Evolutionary conservation across 2,329 filamentous ascomycete genomes (phyloP).

Genomic region (Pseudogymnoascus sp.): DNA sequence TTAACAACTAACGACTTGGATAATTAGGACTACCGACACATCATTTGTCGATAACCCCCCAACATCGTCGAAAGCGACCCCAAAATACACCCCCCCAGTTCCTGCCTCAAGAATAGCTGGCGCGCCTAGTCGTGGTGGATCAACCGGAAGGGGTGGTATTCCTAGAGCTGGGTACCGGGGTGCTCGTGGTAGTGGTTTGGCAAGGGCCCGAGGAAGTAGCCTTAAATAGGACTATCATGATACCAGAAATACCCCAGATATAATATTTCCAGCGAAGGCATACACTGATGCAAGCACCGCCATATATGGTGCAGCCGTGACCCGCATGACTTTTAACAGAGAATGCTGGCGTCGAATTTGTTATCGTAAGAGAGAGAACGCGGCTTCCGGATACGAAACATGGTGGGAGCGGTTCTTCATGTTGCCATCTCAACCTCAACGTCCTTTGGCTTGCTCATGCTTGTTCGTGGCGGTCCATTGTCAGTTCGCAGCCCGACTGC

Average conservation of each 20-base stretch:
- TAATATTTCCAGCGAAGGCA: neutral
- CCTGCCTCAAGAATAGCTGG: conserved; percentile 25
- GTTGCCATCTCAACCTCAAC: conserved; percentile 36
- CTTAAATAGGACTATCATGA: conserved; percentile 14
- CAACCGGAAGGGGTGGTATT: conserved; percentile 21
- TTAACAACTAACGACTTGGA: neutral
- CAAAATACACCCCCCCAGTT: conserved; percentile 32
- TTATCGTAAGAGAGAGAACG: neutral
- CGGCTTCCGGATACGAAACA: neutral
- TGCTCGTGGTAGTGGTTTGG: conserved; percentile 17
- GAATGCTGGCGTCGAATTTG: neutral
- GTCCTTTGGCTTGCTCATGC: conserved; percentile 20
- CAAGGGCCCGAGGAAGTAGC: conserved; percentile 25
- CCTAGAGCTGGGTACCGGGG: conserved; percentile 3
- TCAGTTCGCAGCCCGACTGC: conserved; percentile 65
- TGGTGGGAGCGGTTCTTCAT: neutral
- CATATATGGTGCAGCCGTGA: neutral
- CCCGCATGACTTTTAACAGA: neutral
- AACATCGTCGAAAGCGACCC: conserved; percentile 42
- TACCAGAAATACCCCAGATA: conserved; percentile 5
- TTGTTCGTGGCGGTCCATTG: conserved; percentile 44
- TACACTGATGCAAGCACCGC: neutral
- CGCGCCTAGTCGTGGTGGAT: conserved; percentile 20
- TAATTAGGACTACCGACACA: conserved; percentile 72
- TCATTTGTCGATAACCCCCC: conserved; percentile 82